These are phyloP conservation scores for Grammothele lineata DNA, from an alignment of 768 basidiomycete genomes.

Conservation along the genomic window DNA sequence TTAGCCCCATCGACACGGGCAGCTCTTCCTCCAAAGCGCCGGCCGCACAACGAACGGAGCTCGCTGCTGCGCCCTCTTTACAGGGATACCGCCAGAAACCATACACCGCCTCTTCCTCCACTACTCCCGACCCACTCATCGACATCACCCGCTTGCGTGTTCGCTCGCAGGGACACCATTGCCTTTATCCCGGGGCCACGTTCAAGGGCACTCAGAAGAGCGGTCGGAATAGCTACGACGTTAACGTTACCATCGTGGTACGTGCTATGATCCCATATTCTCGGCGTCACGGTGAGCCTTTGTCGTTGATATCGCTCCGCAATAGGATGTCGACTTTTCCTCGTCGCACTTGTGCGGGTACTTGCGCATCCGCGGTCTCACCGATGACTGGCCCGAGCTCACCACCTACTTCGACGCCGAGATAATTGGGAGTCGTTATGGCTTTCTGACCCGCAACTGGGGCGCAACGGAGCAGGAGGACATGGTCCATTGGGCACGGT, in stretches of 20 bases:
- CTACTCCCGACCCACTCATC: constrained; percentile 48
- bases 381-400: constrained; percentile 91
- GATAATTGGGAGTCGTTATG: constrained; percentile 87
- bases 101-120: constrained; percentile 2
- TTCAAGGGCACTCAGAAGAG: constrained; percentile 93
- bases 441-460: constrained; percentile 88
- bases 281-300: constrained; percentile 2
- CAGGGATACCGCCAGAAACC: constrained; percentile 21
- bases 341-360: constrained; percentile 88
- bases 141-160: constrained; percentile 79
- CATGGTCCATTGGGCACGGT: constrained; percentile 90
- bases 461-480: constrained; percentile 91
- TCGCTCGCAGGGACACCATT: constrained; percentile 67
- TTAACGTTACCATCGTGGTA: constrained; percentile 88
- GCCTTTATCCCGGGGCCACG: constrained; percentile 81
- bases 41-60: constrained; percentile 10
- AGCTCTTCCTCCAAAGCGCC: constrained; percentile 12
- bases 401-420: constrained; percentile 97
- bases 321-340: constrained; percentile 83
- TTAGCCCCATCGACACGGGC: constrained; percentile 15
- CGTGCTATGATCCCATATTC: constrained; percentile 30
- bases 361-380: constrained; percentile 87
- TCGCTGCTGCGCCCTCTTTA: constrained; percentile 14
- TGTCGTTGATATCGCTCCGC: constrained; percentile 1
- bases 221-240: constrained; percentile 92